Evolutionary conservation across 768 basidiomycete species (phyloP).

Genomic region (Sutorius australiensis): DNA sequence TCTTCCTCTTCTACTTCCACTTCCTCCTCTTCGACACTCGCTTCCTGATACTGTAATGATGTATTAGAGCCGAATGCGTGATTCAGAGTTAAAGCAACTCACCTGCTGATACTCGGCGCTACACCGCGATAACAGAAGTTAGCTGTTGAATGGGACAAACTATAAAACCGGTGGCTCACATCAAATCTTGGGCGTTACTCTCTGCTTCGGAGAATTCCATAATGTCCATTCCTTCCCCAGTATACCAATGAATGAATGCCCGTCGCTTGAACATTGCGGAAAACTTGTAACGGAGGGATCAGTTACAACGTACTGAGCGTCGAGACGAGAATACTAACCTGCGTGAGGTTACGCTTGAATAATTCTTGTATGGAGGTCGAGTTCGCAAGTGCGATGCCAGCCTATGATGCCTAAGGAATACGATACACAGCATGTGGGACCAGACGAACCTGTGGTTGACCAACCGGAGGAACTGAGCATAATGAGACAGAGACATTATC

Average conservation of each 20-base stretch:
- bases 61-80: background rate
- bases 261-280: constrained; percentile 75
- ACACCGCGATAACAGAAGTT: constrained; percentile 4
- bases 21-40: constrained; percentile 42
- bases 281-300: constrained; percentile 45
- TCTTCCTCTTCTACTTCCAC: constrained; percentile 32
- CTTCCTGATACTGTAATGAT: constrained; percentile 55
- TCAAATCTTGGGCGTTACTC: constrained; percentile 74
- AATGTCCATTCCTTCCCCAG: constrained; percentile 86
- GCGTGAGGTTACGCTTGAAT: constrained; percentile 67
- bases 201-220: constrained; percentile 84
- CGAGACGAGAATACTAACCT: constrained; percentile 37
- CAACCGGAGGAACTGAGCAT: constrained; percentile 80
- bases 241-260: constrained; percentile 91
- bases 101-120: constrained; percentile 91
- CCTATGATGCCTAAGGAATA: constrained; percentile 34
- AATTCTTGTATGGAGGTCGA: constrained; percentile 84
- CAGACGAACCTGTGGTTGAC: constrained; percentile 57
- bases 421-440: background rate
- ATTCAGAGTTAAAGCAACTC: constrained; percentile 10
- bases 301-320: background rate
- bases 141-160: constrained; percentile 1
- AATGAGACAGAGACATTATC: constrained; percentile 85
- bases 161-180: constrained; percentile 48
- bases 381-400: constrained; percentile 70